Conservation (phyloP, 305 asterid genomes). For the Fraxinus paxiana region DNA sequence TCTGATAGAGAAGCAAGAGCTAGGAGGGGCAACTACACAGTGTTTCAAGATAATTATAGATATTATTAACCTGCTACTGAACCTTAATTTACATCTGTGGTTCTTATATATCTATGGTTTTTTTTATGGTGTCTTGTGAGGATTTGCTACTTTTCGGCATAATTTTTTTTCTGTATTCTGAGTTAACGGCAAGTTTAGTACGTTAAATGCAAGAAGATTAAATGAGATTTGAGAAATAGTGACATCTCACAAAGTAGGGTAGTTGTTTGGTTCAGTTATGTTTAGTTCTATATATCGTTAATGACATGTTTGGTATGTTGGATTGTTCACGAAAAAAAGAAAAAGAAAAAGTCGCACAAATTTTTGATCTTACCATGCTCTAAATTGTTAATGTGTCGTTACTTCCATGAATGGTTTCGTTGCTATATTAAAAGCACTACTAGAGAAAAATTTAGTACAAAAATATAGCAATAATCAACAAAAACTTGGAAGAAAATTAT, state of each 20-base stretch:
- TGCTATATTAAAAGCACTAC: neutral
- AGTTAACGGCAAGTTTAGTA: neutral
- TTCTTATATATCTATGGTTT: neutral
- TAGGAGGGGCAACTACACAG: constrained; percentile 64
- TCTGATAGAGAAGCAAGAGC: constrained; percentile 77
- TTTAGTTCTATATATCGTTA: too few relatives aligned
- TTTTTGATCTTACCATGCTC: neutral
- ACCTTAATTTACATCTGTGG: neutral
- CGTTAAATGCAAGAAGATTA: neutral
- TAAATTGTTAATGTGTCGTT: neutral
- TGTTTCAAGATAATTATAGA: constrained; percentile 51
- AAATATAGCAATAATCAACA: too few relatives aligned
- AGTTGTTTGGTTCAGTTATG: neutral
- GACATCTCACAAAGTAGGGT: neutral
- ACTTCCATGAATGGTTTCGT: too few relatives aligned
- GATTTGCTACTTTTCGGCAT: neutral
- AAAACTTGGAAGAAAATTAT: neutral
- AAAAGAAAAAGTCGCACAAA: too few relatives aligned
- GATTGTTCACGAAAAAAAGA: neutral
- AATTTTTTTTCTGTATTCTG: neutral
- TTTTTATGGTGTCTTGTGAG: neutral
- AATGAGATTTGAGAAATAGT: neutral
- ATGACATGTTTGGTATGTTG: neutral
- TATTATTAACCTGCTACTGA: neutral
- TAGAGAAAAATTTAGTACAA: neutral